These are phyloP conservation scores for Penicillium canariense DNA, from an alignment of 495 filamentous ascomycete species.

Conservation along the genomic window DNA sequence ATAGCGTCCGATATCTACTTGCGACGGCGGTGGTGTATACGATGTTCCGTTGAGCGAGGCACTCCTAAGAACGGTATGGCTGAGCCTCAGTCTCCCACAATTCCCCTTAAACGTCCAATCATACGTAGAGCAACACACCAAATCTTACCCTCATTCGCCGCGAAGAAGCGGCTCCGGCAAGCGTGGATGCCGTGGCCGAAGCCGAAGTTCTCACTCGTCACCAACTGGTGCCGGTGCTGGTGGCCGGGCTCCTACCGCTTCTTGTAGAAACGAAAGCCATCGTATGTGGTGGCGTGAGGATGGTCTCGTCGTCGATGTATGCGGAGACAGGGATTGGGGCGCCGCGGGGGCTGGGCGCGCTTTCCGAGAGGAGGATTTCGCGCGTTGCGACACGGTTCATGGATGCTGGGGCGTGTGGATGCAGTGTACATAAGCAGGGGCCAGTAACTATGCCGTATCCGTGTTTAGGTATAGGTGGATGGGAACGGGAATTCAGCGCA, in stretches of 20 bases:
- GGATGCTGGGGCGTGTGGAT: conserved; percentile 36
- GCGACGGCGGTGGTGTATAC: too few species aligned
- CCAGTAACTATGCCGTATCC: too few species aligned
- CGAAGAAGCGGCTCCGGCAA: conserved; percentile 55
- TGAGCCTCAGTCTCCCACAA: too few species aligned
- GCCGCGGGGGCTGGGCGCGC: conserved; percentile 35
- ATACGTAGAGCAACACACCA: conserved; percentile 50
- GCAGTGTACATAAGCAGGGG: too few species aligned
- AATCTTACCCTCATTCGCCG: conserved; percentile 49
- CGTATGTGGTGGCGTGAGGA: conserved; percentile 40
- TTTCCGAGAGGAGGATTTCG: conserved; percentile 35
- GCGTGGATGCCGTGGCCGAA: conserved; percentile 55
- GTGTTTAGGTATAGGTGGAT: too few species aligned
- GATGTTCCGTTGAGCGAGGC: too few species aligned
- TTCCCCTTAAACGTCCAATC: conserved; percentile 47
- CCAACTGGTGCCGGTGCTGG: conserved; percentile 44
- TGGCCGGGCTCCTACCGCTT: conserved; percentile 43
- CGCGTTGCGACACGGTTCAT: conserved; percentile 41
- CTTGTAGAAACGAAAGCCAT: conserved; percentile 47
- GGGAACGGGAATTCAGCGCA: conserved; percentile 22
- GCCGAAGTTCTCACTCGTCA: conserved; percentile 38
- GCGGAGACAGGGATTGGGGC: conserved; percentile 35
- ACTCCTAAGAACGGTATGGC: too few species aligned
- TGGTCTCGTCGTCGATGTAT: conserved; percentile 43
- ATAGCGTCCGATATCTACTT: too few species aligned